Conservation (phyloP, 148 eudicot genomes). For the Simmondsia chinensis region DNA sequence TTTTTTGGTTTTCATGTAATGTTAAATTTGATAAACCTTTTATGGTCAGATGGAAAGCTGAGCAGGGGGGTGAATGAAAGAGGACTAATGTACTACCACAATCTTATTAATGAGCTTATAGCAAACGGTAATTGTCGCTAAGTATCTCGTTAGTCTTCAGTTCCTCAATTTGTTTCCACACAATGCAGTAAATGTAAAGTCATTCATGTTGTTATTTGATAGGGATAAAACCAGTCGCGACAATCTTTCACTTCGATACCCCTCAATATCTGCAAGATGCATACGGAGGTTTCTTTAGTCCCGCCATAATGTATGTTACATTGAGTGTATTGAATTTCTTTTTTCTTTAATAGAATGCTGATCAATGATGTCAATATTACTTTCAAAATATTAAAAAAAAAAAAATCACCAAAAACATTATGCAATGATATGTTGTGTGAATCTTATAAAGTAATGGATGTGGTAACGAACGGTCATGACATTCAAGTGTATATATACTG, state of each 20-base stretch:
- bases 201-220: no score
- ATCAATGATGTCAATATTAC: not conserved
- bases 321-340: not conserved
- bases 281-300: constrained; percentile 38
- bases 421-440: no score
- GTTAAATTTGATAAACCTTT: not conserved
- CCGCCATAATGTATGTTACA: constrained; percentile 26
- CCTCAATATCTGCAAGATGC: constrained; percentile 39
- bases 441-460: not conserved
- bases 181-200: not conserved
- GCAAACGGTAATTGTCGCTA: constrained; percentile 20
- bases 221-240: constrained; percentile 38
- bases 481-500: not conserved
- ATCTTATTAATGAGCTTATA: constrained; percentile 38
- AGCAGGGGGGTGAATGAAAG: constrained; percentile 36
- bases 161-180: not conserved
- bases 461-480: not conserved
- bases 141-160: no score
- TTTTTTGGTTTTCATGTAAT: not conserved
- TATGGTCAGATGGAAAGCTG: constrained; percentile 34
- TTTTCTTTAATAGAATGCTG: not conserved
- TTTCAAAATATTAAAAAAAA: no score
- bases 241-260: constrained; percentile 42
- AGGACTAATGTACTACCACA: constrained; percentile 49
- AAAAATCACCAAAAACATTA: no score